These are phyloP conservation scores for Pseudopithomyces chartarum DNA, from an alignment of 2,329 filamentous ascomycete genomes.

Conservation along the genomic window DNA sequence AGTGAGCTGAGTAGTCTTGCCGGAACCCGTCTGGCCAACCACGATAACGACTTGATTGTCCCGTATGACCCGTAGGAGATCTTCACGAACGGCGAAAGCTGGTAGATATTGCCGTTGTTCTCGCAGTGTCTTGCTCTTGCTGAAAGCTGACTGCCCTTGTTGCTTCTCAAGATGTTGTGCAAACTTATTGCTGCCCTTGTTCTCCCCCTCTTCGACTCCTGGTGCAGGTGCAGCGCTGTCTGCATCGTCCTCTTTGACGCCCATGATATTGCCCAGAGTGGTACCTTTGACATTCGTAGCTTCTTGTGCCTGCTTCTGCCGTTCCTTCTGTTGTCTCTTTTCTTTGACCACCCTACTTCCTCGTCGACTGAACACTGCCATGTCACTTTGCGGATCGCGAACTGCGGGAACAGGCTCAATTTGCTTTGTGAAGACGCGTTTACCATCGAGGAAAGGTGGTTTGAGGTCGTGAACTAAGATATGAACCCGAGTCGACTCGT, in stretches of 20 bases:
- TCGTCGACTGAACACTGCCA: slow-evolving; percentile 97
- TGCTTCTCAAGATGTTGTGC: slow-evolving; percentile 87
- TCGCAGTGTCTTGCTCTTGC: slow-evolving; percentile 83
- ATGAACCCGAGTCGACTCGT: slow-evolving; percentile 87
- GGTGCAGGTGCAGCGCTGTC: slow-evolving; percentile 84
- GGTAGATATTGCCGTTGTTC: slow-evolving; percentile 94
- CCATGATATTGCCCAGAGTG: slow-evolving; percentile 91
- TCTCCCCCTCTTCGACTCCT: slow-evolving; percentile 75
- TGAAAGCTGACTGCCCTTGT: slow-evolving; percentile 85
- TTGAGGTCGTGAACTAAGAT: slow-evolving; percentile 90
- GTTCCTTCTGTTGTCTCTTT: slow-evolving; percentile 86
- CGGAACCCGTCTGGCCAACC: slow-evolving; percentile 94
- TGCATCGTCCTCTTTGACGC: slow-evolving; percentile 85
- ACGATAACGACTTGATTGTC: slow-evolving; percentile 98
- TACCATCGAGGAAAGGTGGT: slow-evolving; percentile 92
- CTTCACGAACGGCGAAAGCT: slow-evolving; percentile 94
- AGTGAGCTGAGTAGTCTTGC: slow-evolving; percentile 96
- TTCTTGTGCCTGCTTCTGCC: slow-evolving; percentile 91
- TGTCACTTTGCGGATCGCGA: slow-evolving; percentile 91
- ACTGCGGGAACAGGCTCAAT: slow-evolving; percentile 93
- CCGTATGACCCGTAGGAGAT: slow-evolving; percentile 85
- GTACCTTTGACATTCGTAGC: slow-evolving; percentile 93
- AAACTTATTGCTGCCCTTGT: slow-evolving; percentile 76
- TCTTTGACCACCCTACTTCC: slow-evolving; percentile 93
- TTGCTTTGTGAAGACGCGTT: slow-evolving; percentile 96